Evolutionary conservation across 225 moss, liverwort and hornwort genomes (phyloP), one percentile per base, ranked within the genome.

Genomic region (Pleurozium schreberi): DNA sequence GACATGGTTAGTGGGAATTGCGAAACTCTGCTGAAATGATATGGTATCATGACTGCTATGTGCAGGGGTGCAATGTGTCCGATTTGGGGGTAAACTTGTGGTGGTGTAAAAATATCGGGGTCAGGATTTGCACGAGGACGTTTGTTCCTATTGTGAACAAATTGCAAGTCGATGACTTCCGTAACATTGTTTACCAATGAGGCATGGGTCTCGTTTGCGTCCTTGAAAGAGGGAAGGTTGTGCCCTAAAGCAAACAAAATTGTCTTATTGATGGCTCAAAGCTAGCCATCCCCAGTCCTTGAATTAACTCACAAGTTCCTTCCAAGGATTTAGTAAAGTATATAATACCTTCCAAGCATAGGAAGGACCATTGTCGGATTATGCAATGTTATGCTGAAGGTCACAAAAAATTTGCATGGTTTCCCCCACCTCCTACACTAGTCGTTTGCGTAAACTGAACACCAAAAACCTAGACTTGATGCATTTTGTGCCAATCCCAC

Each of bases 401-500:
- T 28, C 47, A 30, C 21, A 14, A 10, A 50, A 21, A 49, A 12
- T 66, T 87, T 55, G 43, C 6, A 45, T 13, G 17, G 34, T 17
- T 10, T 71, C 1, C 1, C 0, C 2, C 23, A 70, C 33, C 33
- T 59, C 23, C 1, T 71, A 2, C 5, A 43, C 21, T 62, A 62
- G 30, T 30, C 30, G 45, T 42, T 18, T 34, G 31, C 40, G 14
- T 40, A 53, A 40, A 40, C 2, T 22, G 5, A 15, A 34, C 33
- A 58, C 8, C 33, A 20, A 12, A 63, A 77, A 28, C 64, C 23
- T 11, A 11, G 17, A 28, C 42, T 78, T 55, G 12, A 27, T 87
- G 80, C 58, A 58, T 28, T 33, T 36, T 65, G 69, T 30, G 30
- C 4, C 40, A 5, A 18, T 28, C 8, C 8, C 59, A 19, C 11